Evolutionary conservation across 2,329 filamentous ascomycete genomes (phyloP), one percentile per base, ranked within the genome.

Genomic region (Rhinocladiella mackenziei): DNA sequence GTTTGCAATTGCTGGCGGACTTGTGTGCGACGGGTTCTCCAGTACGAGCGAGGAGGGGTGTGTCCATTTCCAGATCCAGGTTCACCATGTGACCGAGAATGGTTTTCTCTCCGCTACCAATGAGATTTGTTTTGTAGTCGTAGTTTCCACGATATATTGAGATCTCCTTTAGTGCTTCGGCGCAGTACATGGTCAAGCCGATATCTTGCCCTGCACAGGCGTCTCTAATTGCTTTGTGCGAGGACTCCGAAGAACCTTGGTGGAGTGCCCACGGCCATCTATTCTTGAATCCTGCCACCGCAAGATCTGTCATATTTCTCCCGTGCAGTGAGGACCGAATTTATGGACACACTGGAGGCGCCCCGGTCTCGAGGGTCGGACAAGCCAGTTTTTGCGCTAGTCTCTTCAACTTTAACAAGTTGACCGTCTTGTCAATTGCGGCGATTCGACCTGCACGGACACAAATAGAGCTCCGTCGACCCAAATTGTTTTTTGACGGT

Each of bases 61-160:
- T 60, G 46, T 74, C 71, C 1, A 55, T 59, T 31, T 63, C 64
- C 6, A 52, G 39, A 49, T 75, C 69, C 3, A 75, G 60, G 52
- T 76, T 70, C 2, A 73, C 70, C 71, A 75, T 74, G 54, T 76
- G 73, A 1, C 69, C 73, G 1, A 76, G 64, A 0, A 76, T 72
- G 0, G 69, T 75, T 11, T 63, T 61, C 26, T 31, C 32, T 6
- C 25, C 26, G n/a, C 30, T 20, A 5, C 41, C 1, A 61, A 61
- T 8, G 65, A 65, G 4, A 66, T 60, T n/a, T 71, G 55, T 11
- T 70, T 69, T 34, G 60, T 62, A 3, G 66, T 61, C 11, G 62
- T 60, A 60, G 1, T 38, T 47, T 9, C 58, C 51, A 3, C 48
- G 51, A 33, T 57, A 60, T 15, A 60, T 60, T 1, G 39, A 36